phyloP scores from a whole-genome alignment of 1,139 yeast genomes.

The Wickerhamomyces sp. region DNA sequence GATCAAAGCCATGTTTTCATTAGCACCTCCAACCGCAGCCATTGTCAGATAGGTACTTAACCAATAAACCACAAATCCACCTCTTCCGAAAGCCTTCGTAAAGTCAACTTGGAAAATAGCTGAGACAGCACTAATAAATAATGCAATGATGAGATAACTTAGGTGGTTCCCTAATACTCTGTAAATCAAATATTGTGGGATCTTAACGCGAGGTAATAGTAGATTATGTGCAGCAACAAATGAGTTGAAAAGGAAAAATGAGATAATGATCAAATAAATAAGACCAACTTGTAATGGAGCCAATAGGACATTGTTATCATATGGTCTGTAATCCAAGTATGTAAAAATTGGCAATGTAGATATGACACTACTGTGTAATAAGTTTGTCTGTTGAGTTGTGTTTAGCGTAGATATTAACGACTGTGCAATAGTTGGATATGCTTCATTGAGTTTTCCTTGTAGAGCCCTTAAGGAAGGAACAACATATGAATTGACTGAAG shows the following conservation, averaged over 20 bases:
- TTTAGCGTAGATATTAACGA: constrained; percentile 21
- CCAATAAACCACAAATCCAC: constrained; percentile 67
- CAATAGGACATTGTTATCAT: constrained; percentile 41
- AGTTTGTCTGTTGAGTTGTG: constrained; percentile 13
- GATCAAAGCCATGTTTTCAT: constrained; percentile 51
- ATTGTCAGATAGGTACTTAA: constrained; percentile 53
- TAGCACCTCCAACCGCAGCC: constrained; percentile 60
- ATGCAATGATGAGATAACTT: constrained; percentile 47
- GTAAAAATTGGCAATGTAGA: constrained; percentile 27
- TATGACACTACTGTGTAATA: constrained; percentile 15
- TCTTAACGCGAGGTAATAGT: constrained; percentile 41
- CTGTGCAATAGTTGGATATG: constrained; percentile 22
- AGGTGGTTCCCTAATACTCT: constrained; percentile 44
- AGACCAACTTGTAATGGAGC: constrained; percentile 76
- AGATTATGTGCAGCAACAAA: constrained; percentile 49
- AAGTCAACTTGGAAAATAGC: constrained; percentile 56
- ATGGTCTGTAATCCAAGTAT: constrained; percentile 47
- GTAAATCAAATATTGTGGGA: constrained; percentile 43
- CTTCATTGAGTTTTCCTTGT: constrained; percentile 25
- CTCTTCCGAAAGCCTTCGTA: constrained; percentile 47
- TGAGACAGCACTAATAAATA: constrained; percentile 55
- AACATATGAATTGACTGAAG: constrained; percentile 38
- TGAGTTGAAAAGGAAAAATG: constrained; percentile 57
- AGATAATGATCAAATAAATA: constrained; percentile 66
- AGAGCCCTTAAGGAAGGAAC: constrained; percentile 35